phyloP scores from a whole-genome alignment of 2,329 filamentous ascomycete genomes.

The Pestalotiopsis fici region DNA sequence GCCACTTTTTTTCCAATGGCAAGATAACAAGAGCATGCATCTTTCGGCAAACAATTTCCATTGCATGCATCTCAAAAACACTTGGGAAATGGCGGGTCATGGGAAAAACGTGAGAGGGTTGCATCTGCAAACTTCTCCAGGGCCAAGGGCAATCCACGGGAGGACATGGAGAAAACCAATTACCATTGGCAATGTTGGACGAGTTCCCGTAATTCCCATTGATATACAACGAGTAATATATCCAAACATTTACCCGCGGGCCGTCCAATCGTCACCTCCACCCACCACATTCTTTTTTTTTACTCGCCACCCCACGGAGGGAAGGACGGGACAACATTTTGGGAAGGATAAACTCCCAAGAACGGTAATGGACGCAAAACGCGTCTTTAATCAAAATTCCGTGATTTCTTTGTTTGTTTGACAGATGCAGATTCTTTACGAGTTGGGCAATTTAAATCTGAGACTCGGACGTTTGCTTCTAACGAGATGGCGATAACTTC shows the following conservation, averaged over 20 bases:
- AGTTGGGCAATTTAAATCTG: background rate
- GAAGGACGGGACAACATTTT: no score
- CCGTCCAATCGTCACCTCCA: background rate
- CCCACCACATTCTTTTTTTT: background rate
- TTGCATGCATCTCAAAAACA: background rate
- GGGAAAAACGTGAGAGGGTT: no score
- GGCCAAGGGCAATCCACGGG: no score
- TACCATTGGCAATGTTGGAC: background rate
- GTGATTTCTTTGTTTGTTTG: no score
- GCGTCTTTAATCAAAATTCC: no score
- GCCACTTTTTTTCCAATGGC: background rate
- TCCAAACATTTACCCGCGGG: background rate
- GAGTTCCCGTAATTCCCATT: background rate
- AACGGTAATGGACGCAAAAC: no score
- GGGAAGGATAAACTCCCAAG: no score
- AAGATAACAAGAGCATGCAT: background rate
- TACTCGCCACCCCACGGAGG: no score
- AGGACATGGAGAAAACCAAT: background rate
- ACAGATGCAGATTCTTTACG: no score
- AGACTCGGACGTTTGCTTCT: background rate
- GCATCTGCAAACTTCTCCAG: no score
- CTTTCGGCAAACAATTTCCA: background rate
- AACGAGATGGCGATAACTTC: constrained; percentile 7
- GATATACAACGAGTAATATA: background rate
- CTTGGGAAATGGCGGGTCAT: no score